Evolutionary conservation across 2,329 filamentous ascomycete genomes (phyloP).

Genomic region (Arthrobotrys megalospora): DNA sequence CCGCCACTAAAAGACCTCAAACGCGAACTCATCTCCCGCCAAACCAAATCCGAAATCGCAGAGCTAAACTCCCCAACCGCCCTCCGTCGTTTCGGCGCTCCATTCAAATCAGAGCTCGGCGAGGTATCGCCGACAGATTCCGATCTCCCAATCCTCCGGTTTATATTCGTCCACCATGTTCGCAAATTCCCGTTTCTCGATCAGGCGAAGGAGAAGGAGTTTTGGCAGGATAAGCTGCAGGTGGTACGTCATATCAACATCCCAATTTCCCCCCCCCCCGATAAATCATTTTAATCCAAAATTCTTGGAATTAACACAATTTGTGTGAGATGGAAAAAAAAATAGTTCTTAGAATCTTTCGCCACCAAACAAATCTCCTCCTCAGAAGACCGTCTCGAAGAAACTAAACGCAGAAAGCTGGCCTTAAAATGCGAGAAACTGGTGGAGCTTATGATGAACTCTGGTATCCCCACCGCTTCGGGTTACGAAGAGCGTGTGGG

Average conservation of each 20-base stretch:
- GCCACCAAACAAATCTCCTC: slow-evolving; percentile 97
- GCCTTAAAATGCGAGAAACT: slow-evolving; percentile 94
- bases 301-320: slow-evolving; percentile 39
- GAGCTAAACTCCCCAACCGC: slow-evolving; percentile 96
- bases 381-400: slow-evolving; percentile 93
- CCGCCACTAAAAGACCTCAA: slow-evolving; percentile 82
- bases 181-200: slow-evolving; percentile 98
- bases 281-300: slow-evolving; percentile 12
- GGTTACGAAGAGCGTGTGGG: slow-evolving; percentile 97
- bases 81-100: slow-evolving; percentile 92
- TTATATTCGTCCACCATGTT: slow-evolving; percentile 98
- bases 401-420: slow-evolving; percentile 93
- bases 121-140: slow-evolving; percentile 95
- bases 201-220: slow-evolving; percentile 97
- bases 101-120: slow-evolving; percentile 91
- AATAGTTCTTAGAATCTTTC: slow-evolving; percentile 93
- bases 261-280: slow-evolving; percentile 1
- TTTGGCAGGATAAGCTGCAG: slow-evolving; percentile 99
- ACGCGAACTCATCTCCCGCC: slow-evolving; percentile 89
- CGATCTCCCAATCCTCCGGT: slow-evolving; percentile 91
- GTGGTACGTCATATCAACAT: slow-evolving; percentile 72
- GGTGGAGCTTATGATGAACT: slow-evolving; percentile 99
- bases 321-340: not conserved
- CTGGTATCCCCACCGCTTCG: slow-evolving; percentile 92
- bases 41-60: slow-evolving; percentile 89